Evolutionary conservation across 2,329 filamentous ascomycete species (phyloP), one percentile per base, ranked within the genome.

Genomic region (Graphilbum ipis-grandicollis): DNA sequence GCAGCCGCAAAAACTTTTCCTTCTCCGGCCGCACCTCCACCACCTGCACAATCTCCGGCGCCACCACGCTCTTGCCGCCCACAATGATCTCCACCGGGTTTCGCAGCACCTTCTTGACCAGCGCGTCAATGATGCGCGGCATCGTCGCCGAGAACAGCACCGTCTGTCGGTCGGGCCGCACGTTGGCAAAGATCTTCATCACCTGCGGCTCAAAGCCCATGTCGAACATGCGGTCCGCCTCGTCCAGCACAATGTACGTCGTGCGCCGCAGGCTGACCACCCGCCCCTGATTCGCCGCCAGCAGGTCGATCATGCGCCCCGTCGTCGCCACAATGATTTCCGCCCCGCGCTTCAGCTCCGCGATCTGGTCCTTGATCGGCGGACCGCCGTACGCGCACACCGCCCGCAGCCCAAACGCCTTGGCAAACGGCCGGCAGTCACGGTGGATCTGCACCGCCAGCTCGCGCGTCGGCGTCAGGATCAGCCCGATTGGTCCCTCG

Each of bases 161-260:
- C 1, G 85, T 93, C 53, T 98, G 90, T 35, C 82, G 77, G 53
- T 94, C 82, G 1, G 90, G 86, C 34, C 90, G 78, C 53, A 93
- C 80, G 50, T 90, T 93, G 46, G 75, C 75, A 52, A 96, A 76
- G 40, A 98, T 90, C 56, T 93, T 94, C 74, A 90, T 90, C 37
- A 98, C 86, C 55, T 98, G 90, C 2, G 90, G 88, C 57, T 93
- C 88, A 51, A 98, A 98, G 13, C 90, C 90, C 90, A 98, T 96
- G 55, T 98, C 90, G 53, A 96, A 94, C 90, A 98, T 96, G 43
- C 90, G 79, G 57, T 98, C 90, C 34, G 90, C 90, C 59, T 98
- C 90, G 52, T 98, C 90, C 29, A 98, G 71, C 10, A 98, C 90
- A 19, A 94, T 75, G 53, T 96, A 98, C 0, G 84, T 90, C 12